These are phyloP conservation scores for Usnea hakonensis DNA, from an alignment of 495 filamentous ascomycete species.

Conservation along the genomic window DNA sequence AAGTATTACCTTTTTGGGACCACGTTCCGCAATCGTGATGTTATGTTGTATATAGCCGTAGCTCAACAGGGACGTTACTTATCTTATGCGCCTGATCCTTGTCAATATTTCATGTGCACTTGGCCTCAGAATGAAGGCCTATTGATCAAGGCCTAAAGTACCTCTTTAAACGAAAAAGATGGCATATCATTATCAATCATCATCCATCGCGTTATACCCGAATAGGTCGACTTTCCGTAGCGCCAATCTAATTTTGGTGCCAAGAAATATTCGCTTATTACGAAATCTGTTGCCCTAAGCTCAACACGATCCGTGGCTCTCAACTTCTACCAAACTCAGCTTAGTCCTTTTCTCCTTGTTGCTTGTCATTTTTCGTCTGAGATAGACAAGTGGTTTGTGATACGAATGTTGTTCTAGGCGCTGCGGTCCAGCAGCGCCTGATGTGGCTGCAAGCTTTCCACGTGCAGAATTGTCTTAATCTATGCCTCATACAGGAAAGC, in stretches of 20 bases:
- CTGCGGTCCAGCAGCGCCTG: background rate
- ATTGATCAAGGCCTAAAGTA: too few relatives aligned
- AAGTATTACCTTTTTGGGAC: background rate
- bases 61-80: background rate
- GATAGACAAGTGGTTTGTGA: background rate
- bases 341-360: background rate
- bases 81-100: background rate
- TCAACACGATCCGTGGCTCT: background rate
- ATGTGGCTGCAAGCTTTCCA: background rate
- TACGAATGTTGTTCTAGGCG: background rate
- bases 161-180: too few relatives aligned
- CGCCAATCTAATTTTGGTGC: background rate
- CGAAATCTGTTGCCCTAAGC: background rate
- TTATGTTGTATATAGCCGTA: too few relatives aligned
- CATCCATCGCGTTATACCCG: background rate
- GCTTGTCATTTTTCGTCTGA: background rate
- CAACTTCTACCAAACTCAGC: background rate
- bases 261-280: background rate
- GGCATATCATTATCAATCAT: too few relatives aligned
- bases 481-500: constrained; percentile 22
- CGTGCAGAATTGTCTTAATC: background rate
- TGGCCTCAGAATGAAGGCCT: too few relatives aligned
- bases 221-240: background rate
- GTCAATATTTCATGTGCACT: too few relatives aligned
- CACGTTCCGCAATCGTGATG: background rate